Evolutionary conservation across 2,329 filamentous ascomycete genomes (phyloP).

Genomic region (Penicillium sp.): DNA sequence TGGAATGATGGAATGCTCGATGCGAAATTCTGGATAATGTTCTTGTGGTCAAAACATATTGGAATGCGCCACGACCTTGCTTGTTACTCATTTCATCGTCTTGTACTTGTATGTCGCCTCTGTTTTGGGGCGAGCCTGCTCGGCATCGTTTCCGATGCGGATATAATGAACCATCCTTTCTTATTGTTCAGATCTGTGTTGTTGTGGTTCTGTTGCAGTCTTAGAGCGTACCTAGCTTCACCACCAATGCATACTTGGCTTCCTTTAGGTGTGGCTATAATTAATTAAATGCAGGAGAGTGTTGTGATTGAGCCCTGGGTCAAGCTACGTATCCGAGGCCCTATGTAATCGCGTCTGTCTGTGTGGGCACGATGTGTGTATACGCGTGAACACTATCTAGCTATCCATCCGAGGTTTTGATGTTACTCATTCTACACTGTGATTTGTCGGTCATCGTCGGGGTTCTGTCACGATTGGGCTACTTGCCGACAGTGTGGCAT

Average conservation of each 20-base stretch:
- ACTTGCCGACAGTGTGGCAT: background rate
- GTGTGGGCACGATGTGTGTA: too few relatives aligned
- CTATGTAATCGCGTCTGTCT: too few relatives aligned
- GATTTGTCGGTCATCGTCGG: too few relatives aligned
- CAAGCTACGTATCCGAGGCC: background rate
- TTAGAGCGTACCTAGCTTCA: background rate
- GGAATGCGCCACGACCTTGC: constrained; percentile 29
- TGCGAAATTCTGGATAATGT: constrained; percentile 22
- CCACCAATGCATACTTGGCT: background rate
- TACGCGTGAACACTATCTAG: too few relatives aligned
- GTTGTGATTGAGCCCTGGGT: background rate
- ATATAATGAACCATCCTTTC: constrained; percentile 8
- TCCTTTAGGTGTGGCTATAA: background rate
- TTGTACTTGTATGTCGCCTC: constrained; percentile 30
- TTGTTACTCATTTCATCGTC: constrained; percentile 17
- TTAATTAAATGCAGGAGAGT: background rate
- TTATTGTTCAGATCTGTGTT: background rate
- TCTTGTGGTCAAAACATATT: constrained; percentile 24
- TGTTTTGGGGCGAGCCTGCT: constrained; percentile 9
- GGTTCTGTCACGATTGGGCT: too few relatives aligned
- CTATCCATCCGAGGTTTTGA: too few relatives aligned
- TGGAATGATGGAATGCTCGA: constrained; percentile 27
- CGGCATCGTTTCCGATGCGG: background rate
- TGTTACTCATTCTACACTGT: too few relatives aligned
- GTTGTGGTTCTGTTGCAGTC: background rate